These are phyloP conservation scores for Penicillium sp. DNA, from an alignment of 2,329 filamentous ascomycete genomes.

Conservation along the genomic window DNA sequence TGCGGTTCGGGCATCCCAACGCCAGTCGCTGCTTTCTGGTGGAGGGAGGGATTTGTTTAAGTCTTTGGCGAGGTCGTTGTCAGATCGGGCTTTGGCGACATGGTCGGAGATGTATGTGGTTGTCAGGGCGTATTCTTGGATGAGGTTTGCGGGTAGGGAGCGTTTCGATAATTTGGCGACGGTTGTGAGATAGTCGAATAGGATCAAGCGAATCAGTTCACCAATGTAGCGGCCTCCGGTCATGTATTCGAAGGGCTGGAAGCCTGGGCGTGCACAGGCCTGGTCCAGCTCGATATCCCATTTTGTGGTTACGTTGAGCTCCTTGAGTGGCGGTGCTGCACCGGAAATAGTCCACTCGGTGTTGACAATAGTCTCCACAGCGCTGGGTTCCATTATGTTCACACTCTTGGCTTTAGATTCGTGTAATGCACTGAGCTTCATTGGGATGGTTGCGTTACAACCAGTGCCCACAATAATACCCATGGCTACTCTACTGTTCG, in stretches of 20 bases:
- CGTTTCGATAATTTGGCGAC: slow-evolving; percentile 40
- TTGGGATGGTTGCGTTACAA: slow-evolving; percentile 74
- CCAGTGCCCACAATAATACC: slow-evolving; percentile 79
- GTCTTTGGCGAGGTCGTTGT: slow-evolving; percentile 48
- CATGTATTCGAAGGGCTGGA: slow-evolving; percentile 84
- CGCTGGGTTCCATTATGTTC: slow-evolving; percentile 47
- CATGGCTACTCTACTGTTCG: slow-evolving; percentile 68
- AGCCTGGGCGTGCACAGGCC: slow-evolving; percentile 67
- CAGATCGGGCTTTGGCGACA: slow-evolving; percentile 54
- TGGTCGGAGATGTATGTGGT: slow-evolving; percentile 72
- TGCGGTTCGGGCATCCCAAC: slow-evolving; percentile 63
- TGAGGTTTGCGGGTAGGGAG: slow-evolving; percentile 55
- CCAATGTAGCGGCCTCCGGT: slow-evolving; percentile 75
- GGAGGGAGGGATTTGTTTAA: slow-evolving; percentile 54
- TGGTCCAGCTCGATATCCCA: slow-evolving; percentile 70
- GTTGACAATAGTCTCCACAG: slow-evolving; percentile 72
- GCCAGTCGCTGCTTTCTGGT: slow-evolving; percentile 50
- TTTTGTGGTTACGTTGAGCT: slow-evolving; percentile 59
- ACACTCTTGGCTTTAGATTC: slow-evolving; percentile 58
- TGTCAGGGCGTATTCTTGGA: slow-evolving; percentile 61
- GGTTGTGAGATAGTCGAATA: slow-evolving; percentile 62
- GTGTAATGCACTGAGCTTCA: slow-evolving; percentile 63
- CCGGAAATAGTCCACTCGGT: slow-evolving; percentile 83
- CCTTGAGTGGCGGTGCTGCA: slow-evolving; percentile 64
- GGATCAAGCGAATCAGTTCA: slow-evolving; percentile 69